Base-by-base conservation (phyloP, 495 filamentous ascomycete species). In the Penicillium cataractarum region DNA sequence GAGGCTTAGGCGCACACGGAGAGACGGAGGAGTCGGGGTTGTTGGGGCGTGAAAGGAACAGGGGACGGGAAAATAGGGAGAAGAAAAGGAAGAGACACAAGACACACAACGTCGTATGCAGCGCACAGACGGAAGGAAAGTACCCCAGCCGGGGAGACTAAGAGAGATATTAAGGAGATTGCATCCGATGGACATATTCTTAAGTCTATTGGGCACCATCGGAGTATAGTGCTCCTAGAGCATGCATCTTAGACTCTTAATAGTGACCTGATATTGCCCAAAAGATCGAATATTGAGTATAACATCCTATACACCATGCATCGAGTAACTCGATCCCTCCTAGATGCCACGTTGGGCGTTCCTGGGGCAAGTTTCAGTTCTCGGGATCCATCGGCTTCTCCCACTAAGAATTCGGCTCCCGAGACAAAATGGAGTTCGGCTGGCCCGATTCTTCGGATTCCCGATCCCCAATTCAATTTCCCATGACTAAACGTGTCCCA, bases 1-100 rank as follows among this genome's bases (percentile, higher is more conserved):
- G 46, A 32, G 69, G 69, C 53, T 72, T 60, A 67, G 54, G 57
- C 61, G 37, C 40, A 39, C 49, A 40, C 53, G 53, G 61, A 49
- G 57, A 35, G 48, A 55, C 55, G 49, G 57, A 58, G 61, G 37
- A 42, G 55, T 17, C 49, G 49, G 49, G 49, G 49, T 17, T 13
- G 26, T 8, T 49, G 39, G 53, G 33, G 33, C 54, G 26, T 56
- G 22, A 27, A n/a, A n/a, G 19, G 54, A 42, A 42, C 57, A 55
- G 50, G 60, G 55, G 61, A 63, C 48, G 57, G 58, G 58, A 48
- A 65, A 50, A 22, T 48, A 49, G 42, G 12, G 39, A 15, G 21
- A 13, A 46, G 24, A 22, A 22, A 22, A 15, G 21, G 10, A 19
- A 21, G 39, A 42, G 4, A 7, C 19, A 12, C n/a, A 26, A 57